phyloP scores from a whole-genome alignment of 176 grass and related monocot species.

The Rhynchospora tenuis region DNA sequence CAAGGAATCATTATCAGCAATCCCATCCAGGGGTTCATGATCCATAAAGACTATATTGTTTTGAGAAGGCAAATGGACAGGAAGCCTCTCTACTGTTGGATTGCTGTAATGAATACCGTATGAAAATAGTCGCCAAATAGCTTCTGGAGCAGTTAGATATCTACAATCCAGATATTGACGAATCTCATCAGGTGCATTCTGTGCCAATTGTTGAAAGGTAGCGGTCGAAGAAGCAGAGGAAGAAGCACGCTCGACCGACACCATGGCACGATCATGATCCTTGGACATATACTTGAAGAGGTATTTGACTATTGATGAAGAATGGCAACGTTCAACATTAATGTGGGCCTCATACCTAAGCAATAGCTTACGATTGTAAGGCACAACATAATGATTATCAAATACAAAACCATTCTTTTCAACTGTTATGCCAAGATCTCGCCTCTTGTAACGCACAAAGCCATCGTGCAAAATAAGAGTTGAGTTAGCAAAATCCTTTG shows the following conservation, averaged over 20 bases:
- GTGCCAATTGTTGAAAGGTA: no score
- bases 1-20: background rate
- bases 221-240: background rate
- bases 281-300: slow-evolving; percentile 15
- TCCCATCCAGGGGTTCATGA: background rate
- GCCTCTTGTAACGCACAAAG: background rate
- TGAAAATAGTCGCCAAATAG: background rate
- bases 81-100: no score
- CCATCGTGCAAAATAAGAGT: no score
- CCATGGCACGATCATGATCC: background rate
- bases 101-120: slow-evolving; percentile 27
- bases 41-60: slow-evolving; percentile 2
- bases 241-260: background rate
- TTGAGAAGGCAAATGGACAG: no score
- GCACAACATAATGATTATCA: background rate
- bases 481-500: background rate
- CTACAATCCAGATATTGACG: no score
- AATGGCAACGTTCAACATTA: no score
- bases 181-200: background rate
- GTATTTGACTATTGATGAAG: background rate
- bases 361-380: no score
- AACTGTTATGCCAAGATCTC: background rate
- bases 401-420: background rate
- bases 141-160: background rate
- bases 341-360: no score